Conservation (phyloP, 805 yeast genomes). For the Ogataea nakhonphanomensis region DNA sequence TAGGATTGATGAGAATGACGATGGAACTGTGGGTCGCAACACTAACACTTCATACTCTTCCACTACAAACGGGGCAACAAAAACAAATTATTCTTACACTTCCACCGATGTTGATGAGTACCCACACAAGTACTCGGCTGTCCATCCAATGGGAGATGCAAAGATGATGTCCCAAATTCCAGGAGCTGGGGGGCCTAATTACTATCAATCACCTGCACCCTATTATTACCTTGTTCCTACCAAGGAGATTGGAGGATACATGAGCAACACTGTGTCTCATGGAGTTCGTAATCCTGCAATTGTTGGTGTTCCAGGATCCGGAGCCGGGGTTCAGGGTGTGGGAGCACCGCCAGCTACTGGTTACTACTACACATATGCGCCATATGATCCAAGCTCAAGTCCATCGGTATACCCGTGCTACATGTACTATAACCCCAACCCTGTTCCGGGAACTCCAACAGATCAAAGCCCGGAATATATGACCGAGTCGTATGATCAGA, state of each 20-base stretch:
- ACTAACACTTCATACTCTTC: conserved; percentile 27
- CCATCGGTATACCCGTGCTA: conserved; percentile 31
- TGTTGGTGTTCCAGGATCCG: conserved; percentile 13
- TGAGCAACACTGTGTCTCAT: conserved; percentile 15
- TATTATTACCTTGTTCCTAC: conserved; percentile 30
- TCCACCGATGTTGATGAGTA: conserved; percentile 28
- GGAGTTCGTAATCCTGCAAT: conserved; percentile 14
- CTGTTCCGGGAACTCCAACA: conserved; percentile 21
- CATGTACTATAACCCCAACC: conserved; percentile 29
- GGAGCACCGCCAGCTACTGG: conserved; percentile 24
- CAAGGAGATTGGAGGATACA: conserved; percentile 23
- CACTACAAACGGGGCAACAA: conserved; percentile 26
- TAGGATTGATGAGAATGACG: conserved; percentile 21
- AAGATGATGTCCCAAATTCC: conserved; percentile 13
- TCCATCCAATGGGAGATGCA: conserved; percentile 8
- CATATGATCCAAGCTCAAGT: conserved; percentile 21
- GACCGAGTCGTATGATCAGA: conserved; percentile 19
- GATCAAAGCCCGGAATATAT: conserved; percentile 15
- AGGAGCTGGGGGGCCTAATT: conserved; percentile 15
- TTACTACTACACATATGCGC: conserved; percentile 29
- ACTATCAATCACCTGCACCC: conserved; percentile 24
- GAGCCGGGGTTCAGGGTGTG: conserved; percentile 16
- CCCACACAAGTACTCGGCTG: conserved; percentile 14
- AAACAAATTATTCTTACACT: conserved; percentile 28
- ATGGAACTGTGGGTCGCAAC: conserved; percentile 22